Evolutionary conservation across 108 stramenopile species (phyloP).

Genomic region (Skeletonema costatum): DNA sequence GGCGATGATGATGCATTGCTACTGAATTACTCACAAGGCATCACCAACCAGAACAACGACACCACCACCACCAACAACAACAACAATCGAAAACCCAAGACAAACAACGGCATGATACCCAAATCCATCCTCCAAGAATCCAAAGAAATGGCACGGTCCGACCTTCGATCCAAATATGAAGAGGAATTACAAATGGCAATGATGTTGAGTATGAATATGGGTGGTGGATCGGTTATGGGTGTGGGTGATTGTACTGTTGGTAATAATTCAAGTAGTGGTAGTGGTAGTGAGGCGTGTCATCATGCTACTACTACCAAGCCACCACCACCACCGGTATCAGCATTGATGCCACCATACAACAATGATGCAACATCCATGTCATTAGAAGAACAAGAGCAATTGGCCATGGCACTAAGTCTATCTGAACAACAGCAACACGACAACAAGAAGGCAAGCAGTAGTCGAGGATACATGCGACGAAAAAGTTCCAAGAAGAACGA

Average conservation of each 20-base stretch:
- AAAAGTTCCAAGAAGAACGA: not conserved
- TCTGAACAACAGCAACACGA: slow-evolving; percentile 35
- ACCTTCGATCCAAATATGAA: slow-evolving; percentile 18
- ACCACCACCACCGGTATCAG: not conserved
- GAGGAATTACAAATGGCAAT: slow-evolving; percentile 46
- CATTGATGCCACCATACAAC: not conserved
- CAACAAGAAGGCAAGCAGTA: not conserved
- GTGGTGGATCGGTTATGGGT: slow-evolving; percentile 43
- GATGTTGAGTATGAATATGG: slow-evolving; percentile 41
- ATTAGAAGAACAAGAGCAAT: slow-evolving; percentile 46
- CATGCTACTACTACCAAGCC: not conserved
- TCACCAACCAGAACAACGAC: not conserved
- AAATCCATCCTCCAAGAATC: slow-evolving; percentile 42
- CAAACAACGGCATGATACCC: slow-evolving; percentile 12
- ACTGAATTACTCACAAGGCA: not conserved
- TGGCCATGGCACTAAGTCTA: slow-evolving; percentile 59
- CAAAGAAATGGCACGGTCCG: slow-evolving; percentile 12
- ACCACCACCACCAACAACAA: not conserved
- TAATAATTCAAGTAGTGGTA: not conserved
- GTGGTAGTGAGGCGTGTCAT: not conserved
- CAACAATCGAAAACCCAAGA: not conserved
- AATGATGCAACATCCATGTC: not conserved
- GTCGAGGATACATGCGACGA: not conserved
- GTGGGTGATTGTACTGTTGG: not conserved
- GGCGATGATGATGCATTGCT: not conserved